These are phyloP conservation scores for Camelina hispida DNA, from an alignment of 345 rosid genomes.

Conservation along the genomic window DNA sequence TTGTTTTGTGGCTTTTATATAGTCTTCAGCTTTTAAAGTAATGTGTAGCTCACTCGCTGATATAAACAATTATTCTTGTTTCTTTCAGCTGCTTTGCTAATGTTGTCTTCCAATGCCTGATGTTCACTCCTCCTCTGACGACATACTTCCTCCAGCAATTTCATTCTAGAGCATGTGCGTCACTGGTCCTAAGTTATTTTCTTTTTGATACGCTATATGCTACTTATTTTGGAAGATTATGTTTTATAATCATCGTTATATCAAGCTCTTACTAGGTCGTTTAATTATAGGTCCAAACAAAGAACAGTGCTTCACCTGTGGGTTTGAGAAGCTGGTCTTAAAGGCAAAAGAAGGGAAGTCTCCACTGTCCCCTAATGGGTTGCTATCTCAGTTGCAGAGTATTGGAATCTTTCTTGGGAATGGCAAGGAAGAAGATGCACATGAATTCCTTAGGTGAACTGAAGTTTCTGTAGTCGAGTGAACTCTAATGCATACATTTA, in stretches of 20 bases:
- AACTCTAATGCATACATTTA: conserved; percentile 26
- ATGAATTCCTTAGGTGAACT: conserved; percentile 89
- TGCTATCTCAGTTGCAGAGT: conserved; percentile 70
- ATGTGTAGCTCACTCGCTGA: conserved; percentile 27
- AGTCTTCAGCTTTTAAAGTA: conserved; percentile 22
- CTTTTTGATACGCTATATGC: conserved; percentile 19
- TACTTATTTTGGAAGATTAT: conserved; percentile 23
- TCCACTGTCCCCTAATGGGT: conserved; percentile 71
- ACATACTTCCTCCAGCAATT: conserved; percentile 83
- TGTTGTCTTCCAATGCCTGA: conserved; percentile 89
- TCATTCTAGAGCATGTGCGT: conserved; percentile 84
- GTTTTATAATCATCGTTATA: conserved; percentile 16
- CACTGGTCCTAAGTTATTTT: conserved; percentile 27
- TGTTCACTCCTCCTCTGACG: conserved; percentile 90
- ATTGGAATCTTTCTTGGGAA: conserved; percentile 77
- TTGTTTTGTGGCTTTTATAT: conserved; percentile 21
- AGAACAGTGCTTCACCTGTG: conserved; percentile 93
- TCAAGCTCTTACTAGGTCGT: conserved; percentile 23
- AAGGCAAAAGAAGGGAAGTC: conserved; percentile 77
- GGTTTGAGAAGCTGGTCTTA: conserved; percentile 71
- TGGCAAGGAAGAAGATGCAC: conserved; percentile 98
- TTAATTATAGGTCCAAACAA: conserved; percentile 63
- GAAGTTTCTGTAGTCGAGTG: conserved; percentile 16
- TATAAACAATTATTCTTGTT: conserved; percentile 28
- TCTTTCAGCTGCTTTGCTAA: conserved; percentile 96